phyloP scores from a whole-genome alignment of 2,329 filamentous ascomycete genomes.

The Cytospora piceae region DNA sequence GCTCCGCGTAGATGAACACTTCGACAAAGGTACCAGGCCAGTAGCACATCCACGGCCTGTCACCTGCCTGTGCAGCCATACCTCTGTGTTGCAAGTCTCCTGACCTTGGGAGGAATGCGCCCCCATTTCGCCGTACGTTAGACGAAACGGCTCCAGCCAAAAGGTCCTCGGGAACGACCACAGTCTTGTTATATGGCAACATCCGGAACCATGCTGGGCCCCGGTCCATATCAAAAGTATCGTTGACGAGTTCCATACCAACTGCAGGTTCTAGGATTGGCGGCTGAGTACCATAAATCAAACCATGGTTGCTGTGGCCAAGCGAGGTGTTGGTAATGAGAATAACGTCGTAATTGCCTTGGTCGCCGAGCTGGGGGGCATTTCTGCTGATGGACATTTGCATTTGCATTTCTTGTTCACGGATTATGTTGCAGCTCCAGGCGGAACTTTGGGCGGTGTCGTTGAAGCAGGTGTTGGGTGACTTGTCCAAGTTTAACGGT shows the following conservation, averaged over 20 bases:
- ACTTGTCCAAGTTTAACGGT: constrained; percentile 54
- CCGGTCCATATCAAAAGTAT: constrained; percentile 50
- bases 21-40: constrained; percentile 61
- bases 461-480: constrained; percentile 60
- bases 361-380: constrained; percentile 34
- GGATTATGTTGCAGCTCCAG: constrained; percentile 65
- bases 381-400: constrained; percentile 45
- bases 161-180: constrained; percentile 52
- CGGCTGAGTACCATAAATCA: constrained; percentile 59
- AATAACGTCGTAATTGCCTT: constrained; percentile 46
- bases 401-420: constrained; percentile 45
- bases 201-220: constrained; percentile 59
- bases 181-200: constrained; percentile 58
- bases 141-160: constrained; percentile 35
- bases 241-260: constrained; percentile 53
- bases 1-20: constrained; percentile 59
- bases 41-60: constrained; percentile 61
- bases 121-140: constrained; percentile 34
- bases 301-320: constrained; percentile 36
- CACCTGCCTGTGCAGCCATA: constrained; percentile 47
- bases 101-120: constrained; percentile 24
- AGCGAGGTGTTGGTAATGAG: constrained; percentile 45
- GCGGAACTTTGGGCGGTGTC: constrained; percentile 58
- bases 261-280: constrained; percentile 47
- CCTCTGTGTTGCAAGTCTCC: constrained; percentile 45